phyloP scores from a whole-genome alignment of 2,329 filamentous ascomycete species.

The Ascochyta pisi region DNA sequence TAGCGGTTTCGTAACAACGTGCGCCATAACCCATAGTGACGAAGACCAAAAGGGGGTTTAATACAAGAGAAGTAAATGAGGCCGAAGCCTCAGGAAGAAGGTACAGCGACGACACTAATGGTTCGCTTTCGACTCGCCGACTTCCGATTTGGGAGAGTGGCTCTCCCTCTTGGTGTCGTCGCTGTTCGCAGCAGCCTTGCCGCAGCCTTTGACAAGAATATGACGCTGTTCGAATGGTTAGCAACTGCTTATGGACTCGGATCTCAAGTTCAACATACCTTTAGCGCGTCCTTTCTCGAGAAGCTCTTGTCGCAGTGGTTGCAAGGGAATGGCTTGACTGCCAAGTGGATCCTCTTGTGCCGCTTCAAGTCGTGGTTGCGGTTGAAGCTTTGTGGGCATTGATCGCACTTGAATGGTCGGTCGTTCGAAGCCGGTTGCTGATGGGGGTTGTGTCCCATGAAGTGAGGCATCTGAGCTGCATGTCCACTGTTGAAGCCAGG shows the following conservation, averaged over 20 bases:
- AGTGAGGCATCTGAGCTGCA: slow-evolving; percentile 69
- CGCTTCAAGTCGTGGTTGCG: slow-evolving; percentile 95
- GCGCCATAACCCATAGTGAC: slow-evolving; percentile 20
- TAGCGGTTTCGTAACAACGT: slow-evolving; percentile 26
- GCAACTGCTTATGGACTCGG: slow-evolving; percentile 42
- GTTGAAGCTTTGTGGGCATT: slow-evolving; percentile 93
- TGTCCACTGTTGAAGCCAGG: slow-evolving; percentile 67
- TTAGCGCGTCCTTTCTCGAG: slow-evolving; percentile 92
- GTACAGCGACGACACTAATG: slow-evolving; percentile 28
- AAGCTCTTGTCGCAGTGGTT: slow-evolving; percentile 94
- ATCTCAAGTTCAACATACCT: slow-evolving; percentile 66
- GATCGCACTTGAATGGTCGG: slow-evolving; percentile 91
- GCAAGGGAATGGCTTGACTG: slow-evolving; percentile 95
- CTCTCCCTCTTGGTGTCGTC: slow-evolving; percentile 47
- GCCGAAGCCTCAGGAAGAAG: slow-evolving; percentile 7
- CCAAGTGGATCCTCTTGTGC: slow-evolving; percentile 92
- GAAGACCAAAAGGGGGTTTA: slow-evolving; percentile 34
- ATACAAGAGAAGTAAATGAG: slow-evolving; percentile 46
- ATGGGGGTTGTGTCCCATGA: slow-evolving; percentile 60
- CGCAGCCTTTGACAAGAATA: slow-evolving; percentile 72
- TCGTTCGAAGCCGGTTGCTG: slow-evolving; percentile 69
- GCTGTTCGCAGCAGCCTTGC: slow-evolving; percentile 54
- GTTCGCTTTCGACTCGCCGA: slow-evolving; percentile 38
- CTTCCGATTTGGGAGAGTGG: slow-evolving; percentile 42
- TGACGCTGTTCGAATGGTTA: slow-evolving; percentile 59